Base-by-base conservation (phyloP, 345 rosid genomes). In the Bruguiera sexangula region DNA sequence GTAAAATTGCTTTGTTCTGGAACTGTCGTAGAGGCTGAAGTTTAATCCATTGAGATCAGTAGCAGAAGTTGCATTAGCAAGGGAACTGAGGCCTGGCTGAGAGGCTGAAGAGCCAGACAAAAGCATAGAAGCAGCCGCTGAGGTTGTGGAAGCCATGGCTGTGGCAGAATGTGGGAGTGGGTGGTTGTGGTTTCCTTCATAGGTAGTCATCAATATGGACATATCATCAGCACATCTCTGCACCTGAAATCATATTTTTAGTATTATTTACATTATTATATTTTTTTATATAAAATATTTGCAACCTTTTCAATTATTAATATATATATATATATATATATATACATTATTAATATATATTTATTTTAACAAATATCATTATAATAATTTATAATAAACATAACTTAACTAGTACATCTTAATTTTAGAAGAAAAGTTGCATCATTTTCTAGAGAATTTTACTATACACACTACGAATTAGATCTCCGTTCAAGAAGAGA, bases 111-210 rank as follows among this genome's bases (percentile, higher is more conserved):
- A 86, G 26, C 89, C 89, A 3, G 96, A 86, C 62, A 89, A 74
- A 50, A 87, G 77, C 91, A 89, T 83, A 26, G 96, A 86, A 46
- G 90, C 96, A 3, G 96, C 96, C 0, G 91, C 92, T 1, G 96
- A 79, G 60, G 96, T 89, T 43, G 96, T 89, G 69, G 96, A 86
- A 21, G 96, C 96, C 93, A 89, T 89, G 57, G 89, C 81, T 5
- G 87, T 86, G 73, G 96, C 96, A 63, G 91, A 85, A 22, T 80
- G 78, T 20, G 93, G 88, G 73, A 87, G 88, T 48, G 85, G 83
- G 63, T 89, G 96, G 81, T 67, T 87, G 77, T 89, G 96, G 48
- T 81, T 85, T 72, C 96, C 96, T 78, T 89, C 96, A 66, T 89
- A 89, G 57, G 92, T 89, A 52, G 92, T 89, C 70, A 89, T 83